Evolutionary conservation across 2,329 filamentous ascomycete genomes (phyloP), one percentile per base, ranked within the genome.

Genomic region (Karstenula rhodostoma): DNA sequence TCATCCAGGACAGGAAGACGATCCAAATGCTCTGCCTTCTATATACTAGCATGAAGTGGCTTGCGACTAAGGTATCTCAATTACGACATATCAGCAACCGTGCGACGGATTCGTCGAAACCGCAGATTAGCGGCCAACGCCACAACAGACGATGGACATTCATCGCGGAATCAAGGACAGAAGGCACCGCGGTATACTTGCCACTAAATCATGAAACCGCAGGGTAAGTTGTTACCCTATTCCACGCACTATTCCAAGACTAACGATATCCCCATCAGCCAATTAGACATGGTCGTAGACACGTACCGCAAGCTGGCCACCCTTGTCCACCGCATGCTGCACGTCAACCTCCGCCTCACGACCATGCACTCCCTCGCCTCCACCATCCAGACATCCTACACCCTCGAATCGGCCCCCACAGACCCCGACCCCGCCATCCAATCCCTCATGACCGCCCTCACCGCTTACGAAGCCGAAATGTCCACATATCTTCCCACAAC

Each of bases 41-140:
- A 37, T 96, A 97, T 77, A 97, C 94, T 52, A 97, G 94, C 81
- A 96, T 98, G 93, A 95, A 96, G 82, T 99, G 95, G 95, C 87
- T 99, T 37, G 89, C 91, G 22, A 90, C 90, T 68, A 95, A 94
- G 79, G 88, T 96, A 44, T 82, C 85, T n/a, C 85, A 91, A 59
- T 84, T 99, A 56, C 87, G 95, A 44, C 89, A 94, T 72, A 93
- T 97, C 70, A 94, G 92, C 22, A 84, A 86, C 55, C 88, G 90
- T 62, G 88, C 91, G 48, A 86, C 87, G 40, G 88, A 93, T 76
- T 88, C 87, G 33, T 85, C 88, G 65, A 80, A 84, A 44, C 83
- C 76, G 54, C 76, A 78, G 29, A 68, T 74, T 27, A 80, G 73
- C 57, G 78, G 72, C 27, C 76, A 74, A 59, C 78, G 83, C 32